A percentile compares a stretch with the other conserved stretches of the same genome.
phyloP scores from a whole-genome alignment of 148 eudicot genomes.

The Nepenthes mirabilis region DNA sequence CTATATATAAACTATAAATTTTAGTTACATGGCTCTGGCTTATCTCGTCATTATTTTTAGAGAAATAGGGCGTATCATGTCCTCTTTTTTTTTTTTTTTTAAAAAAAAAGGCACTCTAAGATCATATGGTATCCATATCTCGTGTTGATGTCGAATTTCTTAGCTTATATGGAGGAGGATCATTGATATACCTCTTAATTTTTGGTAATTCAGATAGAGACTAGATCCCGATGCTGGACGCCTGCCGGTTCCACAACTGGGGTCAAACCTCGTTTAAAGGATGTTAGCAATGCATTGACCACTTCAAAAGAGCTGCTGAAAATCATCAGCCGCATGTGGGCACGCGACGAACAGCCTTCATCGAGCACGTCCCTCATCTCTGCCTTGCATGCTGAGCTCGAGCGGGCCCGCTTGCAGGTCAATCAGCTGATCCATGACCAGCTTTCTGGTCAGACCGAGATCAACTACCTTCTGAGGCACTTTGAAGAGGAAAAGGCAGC shows the following conservation, averaged over 20 bases:
- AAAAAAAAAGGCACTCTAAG: too few species aligned
- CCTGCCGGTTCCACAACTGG: slow-evolving; percentile 35
- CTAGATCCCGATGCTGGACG: slow-evolving; percentile 58
- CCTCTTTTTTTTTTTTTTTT: too few species aligned
- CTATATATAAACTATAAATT: too few species aligned
- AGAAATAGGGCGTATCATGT: too few species aligned
- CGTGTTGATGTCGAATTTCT: neutral
- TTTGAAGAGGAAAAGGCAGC: slow-evolving; percentile 77
- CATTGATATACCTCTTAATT: too few species aligned
- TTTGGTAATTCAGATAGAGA: slow-evolving; percentile 47
- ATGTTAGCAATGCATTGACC: slow-evolving; percentile 67
- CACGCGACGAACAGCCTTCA: slow-evolving; percentile 55
- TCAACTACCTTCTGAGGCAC: slow-evolving; percentile 44
- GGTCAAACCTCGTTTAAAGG: slow-evolving; percentile 48
- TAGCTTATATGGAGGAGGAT: too few species aligned
- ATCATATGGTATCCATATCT: too few species aligned
- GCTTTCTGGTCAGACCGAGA: slow-evolving; percentile 48
- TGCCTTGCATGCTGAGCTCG: slow-evolving; percentile 87
- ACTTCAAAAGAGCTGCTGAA: slow-evolving; percentile 89
- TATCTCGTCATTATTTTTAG: too few species aligned
- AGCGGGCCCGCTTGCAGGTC: slow-evolving; percentile 76
- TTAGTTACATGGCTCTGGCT: too few species aligned
- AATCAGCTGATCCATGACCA: slow-evolving; percentile 70
- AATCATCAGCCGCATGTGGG: slow-evolving; percentile 71
- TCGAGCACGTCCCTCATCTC: slow-evolving; percentile 74